Evolutionary conservation across 2,329 filamentous ascomycete species (phyloP).

Genomic region (Microthyrium microscopicum): DNA sequence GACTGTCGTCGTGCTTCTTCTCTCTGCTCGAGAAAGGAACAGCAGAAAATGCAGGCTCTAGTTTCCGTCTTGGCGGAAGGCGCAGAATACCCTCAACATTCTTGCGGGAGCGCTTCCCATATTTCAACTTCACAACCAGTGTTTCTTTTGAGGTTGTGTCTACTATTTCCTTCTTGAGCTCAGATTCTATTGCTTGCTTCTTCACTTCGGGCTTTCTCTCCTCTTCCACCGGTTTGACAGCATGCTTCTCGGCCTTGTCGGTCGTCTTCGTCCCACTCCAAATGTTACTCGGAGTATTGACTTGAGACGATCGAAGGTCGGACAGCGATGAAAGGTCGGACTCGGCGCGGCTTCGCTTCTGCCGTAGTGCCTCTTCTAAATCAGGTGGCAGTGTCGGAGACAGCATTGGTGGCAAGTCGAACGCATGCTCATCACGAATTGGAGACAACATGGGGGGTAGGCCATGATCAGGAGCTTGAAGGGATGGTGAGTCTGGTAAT

Average conservation of each 20-base stretch:
- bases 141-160: slow-evolving; percentile 11
- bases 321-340: slow-evolving; percentile 21
- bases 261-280: neutral
- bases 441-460: slow-evolving; percentile 21
- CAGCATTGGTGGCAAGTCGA: slow-evolving; percentile 34
- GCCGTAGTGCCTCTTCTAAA: slow-evolving; percentile 35
- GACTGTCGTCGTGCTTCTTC: no score
- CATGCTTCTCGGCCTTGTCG: neutral
- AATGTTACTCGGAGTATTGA: neutral
- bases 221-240: neutral
- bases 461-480: slow-evolving; percentile 13
- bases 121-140: slow-evolving; percentile 33
- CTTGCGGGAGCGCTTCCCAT: slow-evolving; percentile 31
- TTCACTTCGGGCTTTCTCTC: neutral
- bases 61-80: slow-evolving; percentile 15
- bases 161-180: slow-evolving; percentile 11
- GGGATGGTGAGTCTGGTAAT: neutral
- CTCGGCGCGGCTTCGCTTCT: slow-evolving; percentile 20
- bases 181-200: slow-evolving; percentile 7
- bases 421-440: slow-evolving; percentile 14
- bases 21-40: slow-evolving; percentile 17
- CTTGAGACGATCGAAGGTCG: neutral
- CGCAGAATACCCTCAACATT: slow-evolving; percentile 25
- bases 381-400: slow-evolving; percentile 41
- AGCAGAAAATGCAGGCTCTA: slow-evolving; percentile 8